These are phyloP conservation scores for Arthrobotrys megalospora DNA, from an alignment of 2,329 filamentous ascomycete genomes.

Conservation along the genomic window DNA sequence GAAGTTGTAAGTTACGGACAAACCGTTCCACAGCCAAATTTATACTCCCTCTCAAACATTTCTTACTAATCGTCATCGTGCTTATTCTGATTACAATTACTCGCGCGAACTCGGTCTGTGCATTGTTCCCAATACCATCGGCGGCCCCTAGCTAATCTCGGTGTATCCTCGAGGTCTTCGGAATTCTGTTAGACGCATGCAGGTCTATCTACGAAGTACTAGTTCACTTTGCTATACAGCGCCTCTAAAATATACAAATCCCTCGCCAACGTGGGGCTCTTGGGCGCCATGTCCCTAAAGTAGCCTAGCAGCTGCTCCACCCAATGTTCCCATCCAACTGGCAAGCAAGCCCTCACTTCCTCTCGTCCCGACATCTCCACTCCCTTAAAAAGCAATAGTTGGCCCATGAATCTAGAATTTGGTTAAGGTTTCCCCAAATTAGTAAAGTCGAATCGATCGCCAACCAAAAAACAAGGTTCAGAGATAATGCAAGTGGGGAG, in stretches of 20 bases:
- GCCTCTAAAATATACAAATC: conserved; percentile 53
- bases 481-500: not conserved
- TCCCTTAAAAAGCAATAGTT: conserved; percentile 49
- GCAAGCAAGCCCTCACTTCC: conserved; percentile 49
- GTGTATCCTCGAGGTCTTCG: no score
- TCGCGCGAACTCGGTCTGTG: no score
- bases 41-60: no score
- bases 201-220: no score
- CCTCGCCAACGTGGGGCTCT: conserved; percentile 48
- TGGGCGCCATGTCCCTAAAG: conserved; percentile 48
- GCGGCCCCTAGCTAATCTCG: no score
- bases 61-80: no score
- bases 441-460: not conserved
- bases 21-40: no score
- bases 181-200: no score
- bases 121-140: no score
- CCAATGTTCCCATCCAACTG: conserved; percentile 52
- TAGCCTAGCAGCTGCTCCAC: conserved; percentile 50
- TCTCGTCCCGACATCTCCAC: conserved; percentile 47
- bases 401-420: conserved; percentile 50
- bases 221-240: conserved; percentile 37
- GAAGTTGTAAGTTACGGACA: no score
- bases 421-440: not conserved
- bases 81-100: no score
- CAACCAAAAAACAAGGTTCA: not conserved